Conservation (phyloP, 169 alveolate species). For the Eimeria brunetti region DNA sequence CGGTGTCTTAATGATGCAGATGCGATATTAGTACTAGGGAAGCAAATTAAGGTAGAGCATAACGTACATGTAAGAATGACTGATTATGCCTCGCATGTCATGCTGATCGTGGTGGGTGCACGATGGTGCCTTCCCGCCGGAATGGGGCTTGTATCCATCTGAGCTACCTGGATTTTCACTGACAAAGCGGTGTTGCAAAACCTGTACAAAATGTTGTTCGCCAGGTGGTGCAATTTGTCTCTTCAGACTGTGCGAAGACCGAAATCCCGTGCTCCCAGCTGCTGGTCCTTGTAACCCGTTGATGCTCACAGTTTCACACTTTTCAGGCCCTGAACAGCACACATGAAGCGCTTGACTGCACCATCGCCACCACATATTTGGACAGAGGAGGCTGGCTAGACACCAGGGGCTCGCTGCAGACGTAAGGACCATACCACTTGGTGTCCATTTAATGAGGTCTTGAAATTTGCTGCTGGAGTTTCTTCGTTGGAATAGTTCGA, state of each 20-base stretch:
- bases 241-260: slow-evolving; percentile 14
- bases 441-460: background rate
- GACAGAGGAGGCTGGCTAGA: background rate
- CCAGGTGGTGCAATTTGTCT: slow-evolving; percentile 57
- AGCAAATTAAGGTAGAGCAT: background rate
- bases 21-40: background rate
- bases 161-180: background rate
- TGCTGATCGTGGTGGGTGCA: slow-evolving; percentile 15
- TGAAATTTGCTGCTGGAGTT: slow-evolving; percentile 44
- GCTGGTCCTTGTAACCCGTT: background rate
- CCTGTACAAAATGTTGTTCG: background rate
- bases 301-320: background rate
- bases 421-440: background rate
- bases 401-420: background rate
- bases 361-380: background rate
- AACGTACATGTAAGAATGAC: slow-evolving; percentile 49
- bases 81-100: slow-evolving; percentile 44
- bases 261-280: background rate
- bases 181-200: slow-evolving; percentile 47
- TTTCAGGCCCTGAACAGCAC: slow-evolving; percentile 23
- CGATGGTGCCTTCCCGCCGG: slow-evolving; percentile 17
- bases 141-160: background rate
- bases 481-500: slow-evolving; percentile 49
- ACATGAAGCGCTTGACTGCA: background rate
- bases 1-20: too few relatives aligned